Evolutionary conservation across 495 filamentous ascomycete species (phyloP), one percentile per base, ranked within the genome.

Genomic region (Hypoxylon cercidicola): DNA sequence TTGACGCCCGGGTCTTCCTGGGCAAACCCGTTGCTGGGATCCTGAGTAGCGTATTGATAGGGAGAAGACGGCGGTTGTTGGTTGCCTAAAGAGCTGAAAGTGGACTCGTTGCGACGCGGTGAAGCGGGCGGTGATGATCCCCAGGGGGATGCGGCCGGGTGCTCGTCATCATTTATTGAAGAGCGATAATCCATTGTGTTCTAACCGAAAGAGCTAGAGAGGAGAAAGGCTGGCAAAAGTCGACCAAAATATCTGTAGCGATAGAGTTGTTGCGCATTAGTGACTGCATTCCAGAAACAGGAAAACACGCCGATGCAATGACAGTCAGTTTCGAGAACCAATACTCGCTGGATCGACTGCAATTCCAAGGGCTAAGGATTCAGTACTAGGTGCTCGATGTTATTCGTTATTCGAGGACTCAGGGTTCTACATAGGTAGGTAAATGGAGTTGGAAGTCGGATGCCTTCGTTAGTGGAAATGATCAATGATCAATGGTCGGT

Each of bases 121-220:
- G 91, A 91, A 11, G 81, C 72, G 11, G 73, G 71, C 8, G 84
- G 85, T 2, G 87, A 87, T 4, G 86, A 86, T 19, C 85, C 89
- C 93, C 93, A 97, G 16, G 92, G 91, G 7, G 91, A 93, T 35
- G 85, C 72, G 23, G 79, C 81, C 10, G 87, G 84, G 66, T 91
- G 80, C 7, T 93, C 90, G 12, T 87, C 86, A 75, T 95, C 92
- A 66, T 86, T 76, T 70, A 90, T 86, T 21, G 92, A 84, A 52
- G 89, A 76, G 49, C 91, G 91, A 77, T 95, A 97, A 77, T 97
- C 93, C 93, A 97, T 97, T 28, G 65, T 23, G 55, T 47, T 8
- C 5, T 39, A 35, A 5, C 4, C 32, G 50, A 60, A 12, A 46
- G 9, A 39, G 43, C 49, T 16, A 40, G 30, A n/a, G 28, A 9